Evolutionary conservation across 164 flowering plant species (phyloP), one percentile per base, ranked within the genome.

Genomic region (Dillenia suffruticosa): DNA sequence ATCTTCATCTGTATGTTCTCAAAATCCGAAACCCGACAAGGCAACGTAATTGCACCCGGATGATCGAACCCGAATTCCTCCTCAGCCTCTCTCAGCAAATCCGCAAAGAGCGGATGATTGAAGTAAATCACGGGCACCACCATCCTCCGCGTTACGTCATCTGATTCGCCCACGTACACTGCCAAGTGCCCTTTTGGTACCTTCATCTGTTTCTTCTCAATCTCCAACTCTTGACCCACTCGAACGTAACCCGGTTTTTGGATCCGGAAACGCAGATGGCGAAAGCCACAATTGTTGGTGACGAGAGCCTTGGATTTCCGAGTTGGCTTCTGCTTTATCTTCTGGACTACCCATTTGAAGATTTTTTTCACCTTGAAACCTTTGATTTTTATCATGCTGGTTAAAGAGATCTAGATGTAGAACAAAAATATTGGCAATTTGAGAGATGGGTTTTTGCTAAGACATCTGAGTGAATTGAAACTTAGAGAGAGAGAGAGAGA

Each of bases 61-160:
- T 84, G 87, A 46, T 82, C 7, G 40, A 32, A 32, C 40, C 40
- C 40, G 40, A 32, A 32, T 32, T 32, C 40, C 40, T 32, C 40
- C 40, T 32, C 40, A 32, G 40, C 40, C 40, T 32, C 40, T 32
- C 40, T 32, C 40, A 32, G 40, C 6, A 44, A 65, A 65, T 74
- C 79, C 44, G 68, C 82, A 54, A 86, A 86, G 66, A 83, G 58
- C 0, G 91, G 91, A 61, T 86, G 91, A 57, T 84, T 86, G 68
- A 82, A 74, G 65, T 78, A 77, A 1, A 77, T 57, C 43, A 82
- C 84, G 22, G 91, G 91, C 56, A 86, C 87, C 54, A 84, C 19
- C 10, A 76, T 72, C 60, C 85, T 56, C 51, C 56, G 64, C 47
- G 60, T 24, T 13, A 74, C 81, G 12, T 49, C 74, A 12, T 70